phyloP scores from a whole-genome alignment of 2,329 filamentous ascomycete species.

The Microcyclospora tardicrescens region DNA sequence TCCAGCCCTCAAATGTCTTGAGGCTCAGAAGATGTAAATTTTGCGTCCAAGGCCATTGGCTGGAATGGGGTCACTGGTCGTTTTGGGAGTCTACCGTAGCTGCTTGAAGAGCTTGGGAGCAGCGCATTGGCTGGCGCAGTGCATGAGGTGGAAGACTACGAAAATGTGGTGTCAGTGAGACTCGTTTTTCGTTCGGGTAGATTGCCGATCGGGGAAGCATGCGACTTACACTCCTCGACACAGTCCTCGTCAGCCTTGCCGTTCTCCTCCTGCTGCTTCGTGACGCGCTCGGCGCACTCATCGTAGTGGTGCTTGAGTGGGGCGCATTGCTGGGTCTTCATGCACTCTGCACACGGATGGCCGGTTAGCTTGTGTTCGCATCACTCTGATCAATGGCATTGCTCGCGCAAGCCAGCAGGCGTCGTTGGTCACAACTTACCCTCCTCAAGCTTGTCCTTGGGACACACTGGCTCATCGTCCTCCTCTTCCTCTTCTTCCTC shows the following conservation, averaged over 20 bases:
- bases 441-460: constrained; percentile 80
- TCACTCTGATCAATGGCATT: neutral
- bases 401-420: neutral
- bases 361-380: no score
- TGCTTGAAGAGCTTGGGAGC: constrained; percentile 89
- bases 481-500: constrained; percentile 73
- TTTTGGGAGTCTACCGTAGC: constrained; percentile 56
- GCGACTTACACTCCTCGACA: constrained; percentile 88
- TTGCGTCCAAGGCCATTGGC: neutral
- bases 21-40: constrained; percentile 9
- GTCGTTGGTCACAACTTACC: constrained; percentile 47
- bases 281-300: constrained; percentile 93
- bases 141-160: constrained; percentile 92
- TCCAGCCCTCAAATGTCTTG: no score
- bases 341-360: constrained; percentile 55
- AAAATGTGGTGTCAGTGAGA: constrained; percentile 1
- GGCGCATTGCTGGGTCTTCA: constrained; percentile 70
- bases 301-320: constrained; percentile 96
- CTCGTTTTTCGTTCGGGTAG: no score
- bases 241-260: constrained; percentile 83
- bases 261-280: constrained; percentile 54
- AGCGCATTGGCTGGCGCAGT: constrained; percentile 86
- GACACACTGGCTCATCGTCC: constrained; percentile 69
- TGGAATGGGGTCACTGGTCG: neutral
- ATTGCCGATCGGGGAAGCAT: no score